These are phyloP conservation scores for Erysimum cheiranthoides DNA, from an alignment of 345 rosid genomes.

Conservation along the genomic window DNA sequence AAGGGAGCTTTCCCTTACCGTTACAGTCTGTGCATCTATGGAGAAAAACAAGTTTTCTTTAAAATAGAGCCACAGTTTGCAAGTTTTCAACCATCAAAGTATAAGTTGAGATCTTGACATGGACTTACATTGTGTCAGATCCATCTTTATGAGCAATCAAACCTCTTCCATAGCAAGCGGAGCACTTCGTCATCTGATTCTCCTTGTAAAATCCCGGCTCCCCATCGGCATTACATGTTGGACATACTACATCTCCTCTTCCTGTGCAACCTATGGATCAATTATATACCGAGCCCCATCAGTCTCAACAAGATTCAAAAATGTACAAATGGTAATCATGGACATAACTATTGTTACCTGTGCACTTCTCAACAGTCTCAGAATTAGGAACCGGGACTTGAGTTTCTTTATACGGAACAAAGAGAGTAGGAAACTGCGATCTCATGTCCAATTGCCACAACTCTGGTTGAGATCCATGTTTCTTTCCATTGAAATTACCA, in stretches of 20 bases:
- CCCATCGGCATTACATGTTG: conserved; percentile 72
- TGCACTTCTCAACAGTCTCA: conserved; percentile 76
- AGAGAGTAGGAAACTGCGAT: conserved; percentile 81
- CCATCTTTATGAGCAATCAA: conserved; percentile 93
- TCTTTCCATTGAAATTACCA: conserved; percentile 61
- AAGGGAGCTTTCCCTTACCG: conserved; percentile 87
- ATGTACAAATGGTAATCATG: not conserved
- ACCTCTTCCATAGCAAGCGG: conserved; percentile 85
- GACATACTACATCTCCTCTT: conserved; percentile 69
- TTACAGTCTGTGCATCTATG: conserved; percentile 70
- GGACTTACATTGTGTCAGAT: conserved; percentile 80
- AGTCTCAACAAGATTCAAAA: conserved; percentile 3
- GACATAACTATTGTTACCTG: conserved; percentile 51
- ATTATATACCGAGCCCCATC: conserved; percentile 26
- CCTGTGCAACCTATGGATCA: conserved; percentile 70
- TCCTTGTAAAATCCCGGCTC: conserved; percentile 84
- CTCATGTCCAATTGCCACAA: conserved; percentile 82
- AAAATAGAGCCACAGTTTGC: conserved; percentile 1
- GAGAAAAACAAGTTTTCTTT: conserved; percentile 12
- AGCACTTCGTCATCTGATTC: conserved; percentile 71
- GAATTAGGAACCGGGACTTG: conserved; percentile 65
- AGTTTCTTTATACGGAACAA: conserved; percentile 69
- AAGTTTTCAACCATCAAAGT: conserved; percentile 2
- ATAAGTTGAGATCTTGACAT: conserved; percentile 30
- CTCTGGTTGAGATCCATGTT: conserved; percentile 61